These are phyloP conservation scores for Parastagonospora avenae DNA, from an alignment of 2,329 filamentous ascomycete species.

Conservation along the genomic window DNA sequence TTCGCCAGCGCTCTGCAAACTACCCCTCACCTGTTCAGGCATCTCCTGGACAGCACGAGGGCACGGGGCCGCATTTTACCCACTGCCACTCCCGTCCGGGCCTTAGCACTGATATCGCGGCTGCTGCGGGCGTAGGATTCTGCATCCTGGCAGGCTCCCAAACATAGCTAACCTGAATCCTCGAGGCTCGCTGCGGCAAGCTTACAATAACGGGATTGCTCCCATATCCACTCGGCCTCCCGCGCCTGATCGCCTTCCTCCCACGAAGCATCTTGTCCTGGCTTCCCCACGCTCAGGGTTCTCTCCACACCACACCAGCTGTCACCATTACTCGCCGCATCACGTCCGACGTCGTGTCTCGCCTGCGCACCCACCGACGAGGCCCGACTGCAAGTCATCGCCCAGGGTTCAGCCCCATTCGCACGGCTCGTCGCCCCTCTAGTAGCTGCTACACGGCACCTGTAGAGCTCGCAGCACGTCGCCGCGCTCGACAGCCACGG, in stretches of 20 bases:
- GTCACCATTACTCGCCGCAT: background rate
- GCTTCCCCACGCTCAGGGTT: slow-evolving; percentile 25
- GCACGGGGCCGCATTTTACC: slow-evolving; percentile 12
- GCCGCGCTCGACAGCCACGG: background rate
- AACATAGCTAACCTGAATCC: background rate
- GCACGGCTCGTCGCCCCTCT: too few relatives aligned
- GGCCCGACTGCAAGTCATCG: slow-evolving; percentile 21
- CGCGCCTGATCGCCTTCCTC: slow-evolving; percentile 14
- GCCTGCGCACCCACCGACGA: slow-evolving; percentile 6
- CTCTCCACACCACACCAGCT: slow-evolving; percentile 11
- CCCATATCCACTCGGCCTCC: slow-evolving; percentile 14
- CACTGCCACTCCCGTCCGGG: slow-evolving; percentile 10
- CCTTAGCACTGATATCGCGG: slow-evolving; percentile 30
- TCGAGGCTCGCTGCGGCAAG: slow-evolving; percentile 1
- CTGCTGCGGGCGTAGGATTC: slow-evolving; percentile 34
- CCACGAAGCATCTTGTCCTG: slow-evolving; percentile 8
- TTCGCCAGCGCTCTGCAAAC: background rate
- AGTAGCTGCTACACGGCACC: background rate
- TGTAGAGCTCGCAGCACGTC: background rate
- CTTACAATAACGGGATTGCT: slow-evolving; percentile 12
- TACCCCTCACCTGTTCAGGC: slow-evolving; percentile 18
- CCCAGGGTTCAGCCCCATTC: too few relatives aligned
- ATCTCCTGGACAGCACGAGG: background rate
- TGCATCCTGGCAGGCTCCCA: slow-evolving; percentile 2
- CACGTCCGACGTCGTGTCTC: slow-evolving; percentile 1